Percentiles rank a stretch among this genome's conserved stretches.
Evolutionary conservation across 352 stramenopile species (phyloP).

Genomic region (Globisporangium ultimum): DNA sequence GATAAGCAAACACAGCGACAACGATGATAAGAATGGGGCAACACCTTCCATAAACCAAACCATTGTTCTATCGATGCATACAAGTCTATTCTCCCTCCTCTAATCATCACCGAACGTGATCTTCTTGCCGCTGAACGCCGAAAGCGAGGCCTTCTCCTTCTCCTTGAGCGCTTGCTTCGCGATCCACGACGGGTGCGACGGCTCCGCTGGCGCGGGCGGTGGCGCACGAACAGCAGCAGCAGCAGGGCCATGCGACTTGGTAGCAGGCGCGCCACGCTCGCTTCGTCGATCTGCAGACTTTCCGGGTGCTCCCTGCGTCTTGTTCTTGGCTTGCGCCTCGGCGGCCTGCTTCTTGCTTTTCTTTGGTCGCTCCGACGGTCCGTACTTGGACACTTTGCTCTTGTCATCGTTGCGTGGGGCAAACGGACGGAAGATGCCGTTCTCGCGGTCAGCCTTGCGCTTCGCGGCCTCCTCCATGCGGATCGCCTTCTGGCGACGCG

Average conservation of each 20-base stretch:
- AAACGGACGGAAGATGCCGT: conserved; percentile 41
- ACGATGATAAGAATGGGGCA: neutral
- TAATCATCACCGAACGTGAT: conserved; percentile 72
- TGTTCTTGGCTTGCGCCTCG: conserved; percentile 19
- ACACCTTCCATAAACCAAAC: neutral
- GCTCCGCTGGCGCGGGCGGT: conserved; percentile 13
- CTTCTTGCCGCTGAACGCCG: conserved; percentile 77
- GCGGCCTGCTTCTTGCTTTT: conserved; percentile 43
- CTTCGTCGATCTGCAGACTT: neutral
- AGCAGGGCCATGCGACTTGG: conserved; percentile 4
- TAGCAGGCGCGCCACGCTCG: conserved; percentile 20
- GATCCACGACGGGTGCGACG: conserved; percentile 65
- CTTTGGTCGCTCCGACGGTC: conserved; percentile 72
- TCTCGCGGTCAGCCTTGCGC: conserved; percentile 39
- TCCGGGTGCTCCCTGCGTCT: neutral
- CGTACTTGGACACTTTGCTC: conserved; percentile 45
- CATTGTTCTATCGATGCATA: neutral
- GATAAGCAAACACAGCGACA: neutral
- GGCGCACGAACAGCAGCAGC: neutral
- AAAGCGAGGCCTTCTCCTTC: conserved; percentile 72
- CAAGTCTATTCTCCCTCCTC: neutral
- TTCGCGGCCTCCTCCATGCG: conserved; percentile 56
- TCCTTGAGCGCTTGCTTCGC: conserved; percentile 84
- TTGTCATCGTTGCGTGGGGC: conserved; percentile 7
- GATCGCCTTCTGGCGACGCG: conserved; percentile 78